Base-by-base conservation (phyloP, 805 yeast species). In the Kuraishia borneana region DNA sequence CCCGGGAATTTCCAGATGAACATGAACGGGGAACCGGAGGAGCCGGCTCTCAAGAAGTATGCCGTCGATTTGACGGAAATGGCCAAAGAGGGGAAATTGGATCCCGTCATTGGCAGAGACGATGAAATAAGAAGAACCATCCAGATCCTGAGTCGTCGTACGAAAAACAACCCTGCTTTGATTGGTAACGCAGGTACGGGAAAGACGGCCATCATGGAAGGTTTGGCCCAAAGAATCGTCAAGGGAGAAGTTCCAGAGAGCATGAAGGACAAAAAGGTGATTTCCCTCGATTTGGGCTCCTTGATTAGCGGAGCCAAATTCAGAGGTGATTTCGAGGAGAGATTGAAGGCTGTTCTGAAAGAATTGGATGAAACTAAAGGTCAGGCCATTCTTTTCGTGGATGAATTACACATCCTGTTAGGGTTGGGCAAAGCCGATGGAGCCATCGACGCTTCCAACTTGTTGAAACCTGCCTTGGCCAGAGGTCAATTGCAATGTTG, bases 111-210 rank as follows among this genome's bases (percentile, higher is more conserved):
- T 48, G 98, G 98, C 3, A 68, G 97, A 42, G 97, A 92, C 48
- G 95, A 88, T 41, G 97, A 92, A 51, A 92, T 89, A 37, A 70
- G 89, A 38, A 66, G 98, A 39, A 89, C 97, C 0, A 80, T 89
- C 37, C 97, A 89, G 53, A 88, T 89, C 32, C 60, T 89, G 30
- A 84, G 96, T 1, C 65, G 98, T 45, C 68, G 97, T 53, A 87
- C 96, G 1, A 89, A 89, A 57, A 92, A 92, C 54, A 89, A 89
- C 50, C 98, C 98, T 0, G 95, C 92, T 1, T 57, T 89, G 36
- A 87, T 92, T 28, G 98, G 98, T 41, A 76, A 83, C 44, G 98
- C 98, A 1, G 98, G 98, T 60, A 94, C 96, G 0, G 98, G 98
- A 61, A 89, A 89, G 56, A 92, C 97, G 0, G 94, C 97, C 5